Evolutionary conservation across 176 grass and related monocot genomes (phyloP), one percentile per base, ranked within the genome.

Genomic region (Zea luxurians): DNA sequence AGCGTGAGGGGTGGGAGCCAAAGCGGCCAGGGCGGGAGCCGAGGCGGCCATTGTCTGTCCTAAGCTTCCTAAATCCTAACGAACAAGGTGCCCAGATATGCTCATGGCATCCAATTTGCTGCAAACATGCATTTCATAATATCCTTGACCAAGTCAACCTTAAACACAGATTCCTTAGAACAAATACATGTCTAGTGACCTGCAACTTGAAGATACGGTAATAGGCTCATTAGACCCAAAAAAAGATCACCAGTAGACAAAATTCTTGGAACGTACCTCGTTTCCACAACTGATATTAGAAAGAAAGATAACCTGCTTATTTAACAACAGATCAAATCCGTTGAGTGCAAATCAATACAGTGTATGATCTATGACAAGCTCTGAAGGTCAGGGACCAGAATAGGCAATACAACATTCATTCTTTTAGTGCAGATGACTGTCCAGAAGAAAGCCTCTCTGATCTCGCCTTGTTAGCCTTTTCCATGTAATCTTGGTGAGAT

Each of bases 401-500:
- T 20, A 67, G 74, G 37, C 21, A 78, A 4, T 37, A 54, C 63
- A 65, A 20, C 65, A 27, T 76, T 87, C 73, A 84, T 83, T 90
- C 85, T 84, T 98, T 90, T 13, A 80, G 47, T 34, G 75, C 18
- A 12, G 89, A 82, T 76, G 91, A 50, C 82, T 92, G 91, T 57
- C 91, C 71, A 21, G 95, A 85, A 78, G 91, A 98, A 68, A 98
- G 89, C 44, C 91, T 86, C 55, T 98, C 95, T 4, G 80, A 85
- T 83, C 95, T 90, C 1, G 91, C 91, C 80, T 92, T 86, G 74
- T 88, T 92, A 78, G 89, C 91, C 70, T 61, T 90, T 68, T 94
- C 95, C 91, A 98, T 78, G 45, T 98, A 98, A 83, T 98, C 95
- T 85, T 94, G 95, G 81, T 98, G 91, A 16, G 95, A 98, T n/a